Percentiles rank a stretch among this genome's conserved stretches.
phyloP scores from a whole-genome alignment of 2,329 filamentous ascomycete genomes.

The Colletotrichum paranaense region DNA sequence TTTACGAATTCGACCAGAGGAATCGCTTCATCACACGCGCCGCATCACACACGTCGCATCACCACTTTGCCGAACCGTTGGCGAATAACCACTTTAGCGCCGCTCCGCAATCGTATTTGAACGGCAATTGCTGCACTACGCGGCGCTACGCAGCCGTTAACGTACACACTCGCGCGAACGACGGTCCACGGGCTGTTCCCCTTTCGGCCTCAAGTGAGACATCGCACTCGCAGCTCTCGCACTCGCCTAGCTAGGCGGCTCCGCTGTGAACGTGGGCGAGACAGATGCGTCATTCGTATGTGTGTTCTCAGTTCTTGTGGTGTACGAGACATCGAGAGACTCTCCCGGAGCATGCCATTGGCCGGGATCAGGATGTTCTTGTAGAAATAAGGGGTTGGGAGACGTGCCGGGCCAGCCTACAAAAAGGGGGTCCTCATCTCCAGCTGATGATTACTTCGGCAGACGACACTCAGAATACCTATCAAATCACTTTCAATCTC shows the following conservation, averaged over 20 bases:
- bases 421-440: neutral
- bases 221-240: neutral
- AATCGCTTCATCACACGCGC: neutral
- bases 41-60: neutral
- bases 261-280: neutral
- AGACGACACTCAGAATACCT: neutral
- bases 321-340: neutral
- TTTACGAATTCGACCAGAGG: neutral
- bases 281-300: neutral
- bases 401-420: neutral
- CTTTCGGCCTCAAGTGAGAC: neutral
- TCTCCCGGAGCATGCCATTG: neutral
- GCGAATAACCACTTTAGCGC: neutral
- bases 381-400: neutral
- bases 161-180: neutral
- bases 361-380: neutral
- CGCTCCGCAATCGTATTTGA: neutral
- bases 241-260: neutral
- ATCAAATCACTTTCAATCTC: neutral
- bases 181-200: neutral
- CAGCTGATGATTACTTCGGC: neutral
- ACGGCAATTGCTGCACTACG: neutral
- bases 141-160: neutral
- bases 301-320: neutral
- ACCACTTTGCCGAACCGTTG: neutral